phyloP scores from a whole-genome alignment of 1,284 basidiomycete genomes.

The Leucoagaricus sp. region DNA sequence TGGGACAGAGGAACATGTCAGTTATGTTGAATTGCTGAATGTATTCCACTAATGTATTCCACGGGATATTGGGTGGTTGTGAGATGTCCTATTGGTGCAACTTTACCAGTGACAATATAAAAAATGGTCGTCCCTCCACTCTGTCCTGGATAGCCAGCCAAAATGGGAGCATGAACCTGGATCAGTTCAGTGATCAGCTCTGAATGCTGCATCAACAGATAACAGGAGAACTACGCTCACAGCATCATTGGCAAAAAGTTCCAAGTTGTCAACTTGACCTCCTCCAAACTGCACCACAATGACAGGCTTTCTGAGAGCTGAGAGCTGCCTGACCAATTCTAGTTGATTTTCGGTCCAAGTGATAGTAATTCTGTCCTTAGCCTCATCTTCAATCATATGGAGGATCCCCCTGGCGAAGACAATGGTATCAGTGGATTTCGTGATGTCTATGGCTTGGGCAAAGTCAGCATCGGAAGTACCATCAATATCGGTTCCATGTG shows the following conservation, averaged over 20 bases:
- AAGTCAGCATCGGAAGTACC: constrained; percentile 44
- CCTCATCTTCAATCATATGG: constrained; percentile 52
- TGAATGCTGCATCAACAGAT: background rate
- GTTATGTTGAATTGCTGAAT: constrained; percentile 53
- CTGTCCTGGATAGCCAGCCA: constrained; percentile 58
- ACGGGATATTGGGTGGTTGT: constrained; percentile 55
- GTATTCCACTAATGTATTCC: no score
- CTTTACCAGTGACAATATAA: constrained; percentile 50
- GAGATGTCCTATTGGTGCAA: constrained; percentile 54
- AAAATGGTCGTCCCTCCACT: constrained; percentile 52
- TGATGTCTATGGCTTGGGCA: constrained; percentile 64
- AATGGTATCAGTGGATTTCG: constrained; percentile 57
- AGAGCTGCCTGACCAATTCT: constrained; percentile 47
- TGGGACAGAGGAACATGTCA: constrained; percentile 55
- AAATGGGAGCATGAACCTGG: constrained; percentile 53
- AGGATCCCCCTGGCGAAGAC: constrained; percentile 63
- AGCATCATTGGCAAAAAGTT: constrained; percentile 43
- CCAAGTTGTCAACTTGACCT: constrained; percentile 52
- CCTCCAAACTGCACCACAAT: constrained; percentile 58
- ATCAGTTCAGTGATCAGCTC: no score
- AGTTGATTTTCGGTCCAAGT: constrained; percentile 59
- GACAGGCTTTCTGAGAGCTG: constrained; percentile 47
- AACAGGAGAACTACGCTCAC: constrained; percentile 29
- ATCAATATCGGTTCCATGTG: constrained; percentile 42
- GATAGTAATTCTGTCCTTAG: constrained; percentile 49